phyloP scores from a whole-genome alignment of 441 rosid genomes.

The Adansonia madagascariensis region DNA sequence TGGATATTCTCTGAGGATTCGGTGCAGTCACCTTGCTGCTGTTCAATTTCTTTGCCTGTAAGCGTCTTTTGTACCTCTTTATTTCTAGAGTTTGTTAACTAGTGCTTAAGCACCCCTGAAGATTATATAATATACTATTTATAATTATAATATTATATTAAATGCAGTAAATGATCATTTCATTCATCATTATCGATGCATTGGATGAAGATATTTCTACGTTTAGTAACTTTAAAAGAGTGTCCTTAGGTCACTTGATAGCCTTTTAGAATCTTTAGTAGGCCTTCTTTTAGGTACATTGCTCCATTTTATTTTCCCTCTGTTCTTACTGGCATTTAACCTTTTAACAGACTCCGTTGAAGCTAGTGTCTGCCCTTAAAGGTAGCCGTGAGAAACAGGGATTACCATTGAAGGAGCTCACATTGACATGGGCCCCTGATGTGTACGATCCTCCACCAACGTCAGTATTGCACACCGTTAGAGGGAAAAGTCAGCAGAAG shows the following conservation, averaged over 20 bases:
- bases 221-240: too few species aligned
- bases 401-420: slow-evolving; percentile 44
- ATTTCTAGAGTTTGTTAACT: neutral
- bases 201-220: neutral
- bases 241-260: neutral
- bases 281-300: neutral
- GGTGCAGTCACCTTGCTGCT: neutral
- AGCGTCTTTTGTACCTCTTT: slow-evolving; percentile 27
- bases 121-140: neutral
- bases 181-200: neutral
- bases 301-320: neutral
- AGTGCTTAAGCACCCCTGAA: neutral
- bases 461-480: slow-evolving; percentile 60
- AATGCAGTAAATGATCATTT: too few species aligned
- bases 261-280: neutral
- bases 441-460: slow-evolving; percentile 89
- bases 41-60: slow-evolving; percentile 39
- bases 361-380: slow-evolving; percentile 73
- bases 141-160: neutral
- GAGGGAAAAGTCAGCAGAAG: slow-evolving; percentile 59
- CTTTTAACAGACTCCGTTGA: slow-evolving; percentile 35
- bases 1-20: slow-evolving; percentile 42
- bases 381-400: slow-evolving; percentile 78
- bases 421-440: slow-evolving; percentile 85
- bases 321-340: neutral